Conservation (phyloP, 2,329 filamentous ascomycete species). For the Colletotrichum neosansevieriae region DNA sequence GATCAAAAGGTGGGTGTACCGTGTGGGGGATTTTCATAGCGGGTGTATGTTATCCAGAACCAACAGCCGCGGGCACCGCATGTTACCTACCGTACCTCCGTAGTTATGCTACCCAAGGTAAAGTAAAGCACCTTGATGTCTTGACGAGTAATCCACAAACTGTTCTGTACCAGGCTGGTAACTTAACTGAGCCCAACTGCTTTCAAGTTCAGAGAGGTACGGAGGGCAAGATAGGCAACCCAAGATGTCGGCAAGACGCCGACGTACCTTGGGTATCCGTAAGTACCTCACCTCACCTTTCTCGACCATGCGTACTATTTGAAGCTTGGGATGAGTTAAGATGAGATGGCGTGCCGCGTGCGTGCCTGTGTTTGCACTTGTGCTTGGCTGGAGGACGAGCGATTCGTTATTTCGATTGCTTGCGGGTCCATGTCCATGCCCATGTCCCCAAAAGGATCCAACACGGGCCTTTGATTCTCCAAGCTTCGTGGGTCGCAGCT, state of each 20-base stretch:
- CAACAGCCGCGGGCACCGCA: background rate
- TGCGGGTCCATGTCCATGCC: background rate
- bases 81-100: background rate
- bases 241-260: conserved; percentile 21
- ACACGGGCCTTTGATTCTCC: too few relatives aligned
- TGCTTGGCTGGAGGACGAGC: background rate
- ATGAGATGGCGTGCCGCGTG: background rate
- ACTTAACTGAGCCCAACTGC: too few relatives aligned
- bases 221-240: background rate
- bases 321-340: background rate
- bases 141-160: too few relatives aligned
- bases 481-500: too few relatives aligned
- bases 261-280: background rate
- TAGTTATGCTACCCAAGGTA: too few relatives aligned
- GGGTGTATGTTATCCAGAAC: conserved; percentile 1
- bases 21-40: conserved; percentile 26
- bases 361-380: background rate
- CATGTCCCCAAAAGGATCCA: too few relatives aligned
- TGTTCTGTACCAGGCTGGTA: too few relatives aligned
- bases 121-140: too few relatives aligned
- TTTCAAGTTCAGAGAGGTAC: too few relatives aligned
- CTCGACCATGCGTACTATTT: too few relatives aligned
- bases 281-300: too few relatives aligned
- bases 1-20: too few relatives aligned
- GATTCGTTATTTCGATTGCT: background rate